phyloP scores from a whole-genome alignment of 257 asterid genomes.

The Cinchona pubescens region DNA sequence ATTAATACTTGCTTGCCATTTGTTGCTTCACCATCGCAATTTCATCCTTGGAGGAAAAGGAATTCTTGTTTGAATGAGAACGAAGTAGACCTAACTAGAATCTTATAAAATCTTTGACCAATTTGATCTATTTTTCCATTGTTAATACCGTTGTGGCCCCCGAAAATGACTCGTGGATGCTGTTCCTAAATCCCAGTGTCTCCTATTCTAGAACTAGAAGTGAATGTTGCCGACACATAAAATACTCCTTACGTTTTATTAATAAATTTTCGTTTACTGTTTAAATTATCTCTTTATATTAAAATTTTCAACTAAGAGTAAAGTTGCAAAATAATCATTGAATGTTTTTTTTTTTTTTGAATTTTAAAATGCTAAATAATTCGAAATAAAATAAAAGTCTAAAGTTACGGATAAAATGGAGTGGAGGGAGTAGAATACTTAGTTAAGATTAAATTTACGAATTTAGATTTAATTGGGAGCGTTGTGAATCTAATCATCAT shows the following conservation, averaged over 20 bases:
- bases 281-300: too few relatives aligned
- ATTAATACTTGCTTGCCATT: neutral
- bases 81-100: neutral
- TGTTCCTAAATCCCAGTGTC: neutral
- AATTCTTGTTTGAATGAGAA: neutral
- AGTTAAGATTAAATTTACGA: too few relatives aligned
- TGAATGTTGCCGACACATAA: neutral
- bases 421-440: too few relatives aligned
- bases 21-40: neutral
- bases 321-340: too few relatives aligned
- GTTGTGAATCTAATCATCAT: neutral
- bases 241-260: too few relatives aligned
- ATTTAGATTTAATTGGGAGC: neutral
- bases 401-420: too few relatives aligned
- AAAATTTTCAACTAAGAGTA: too few relatives aligned
- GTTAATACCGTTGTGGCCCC: neutral
- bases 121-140: too few relatives aligned
- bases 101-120: neutral
- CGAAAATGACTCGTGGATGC: neutral
- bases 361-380: too few relatives aligned
- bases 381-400: too few relatives aligned
- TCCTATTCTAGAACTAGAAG: neutral
- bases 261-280: too few relatives aligned
- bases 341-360: too few relatives aligned
- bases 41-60: neutral